phyloP scores from a whole-genome alignment of 805 yeast genomes.

The Limtongozyma cylindracea region DNA sequence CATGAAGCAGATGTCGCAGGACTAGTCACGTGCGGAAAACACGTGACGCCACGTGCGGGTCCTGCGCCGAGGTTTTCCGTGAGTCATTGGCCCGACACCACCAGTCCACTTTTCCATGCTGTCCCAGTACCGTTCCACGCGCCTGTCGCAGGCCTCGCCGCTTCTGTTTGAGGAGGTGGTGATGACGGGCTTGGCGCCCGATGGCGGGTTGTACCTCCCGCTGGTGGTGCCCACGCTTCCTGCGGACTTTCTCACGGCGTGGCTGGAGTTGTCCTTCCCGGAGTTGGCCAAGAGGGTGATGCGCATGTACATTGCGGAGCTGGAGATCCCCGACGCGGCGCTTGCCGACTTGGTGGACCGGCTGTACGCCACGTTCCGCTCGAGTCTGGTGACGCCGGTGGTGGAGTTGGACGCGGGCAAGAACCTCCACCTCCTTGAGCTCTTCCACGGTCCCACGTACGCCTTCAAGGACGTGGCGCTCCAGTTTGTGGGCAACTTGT shows the following conservation, averaged over 20 bases:
- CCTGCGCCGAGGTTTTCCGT: too few species aligned
- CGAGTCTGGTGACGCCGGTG: slow-evolving; percentile 74
- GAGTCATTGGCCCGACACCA: background rate
- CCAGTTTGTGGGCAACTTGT: slow-evolving; percentile 91
- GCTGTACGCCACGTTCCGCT: slow-evolving; percentile 81
- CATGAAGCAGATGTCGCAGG: too few species aligned
- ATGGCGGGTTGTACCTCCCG: slow-evolving; percentile 91
- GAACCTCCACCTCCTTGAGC: slow-evolving; percentile 56
- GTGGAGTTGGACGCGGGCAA: slow-evolving; percentile 29
- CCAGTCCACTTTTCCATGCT: background rate
- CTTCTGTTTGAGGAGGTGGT: slow-evolving; percentile 61
- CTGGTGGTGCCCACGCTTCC: slow-evolving; percentile 49
- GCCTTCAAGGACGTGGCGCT: slow-evolving; percentile 98
- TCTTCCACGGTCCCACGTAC: slow-evolving; percentile 97
- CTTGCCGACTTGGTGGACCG: slow-evolving; percentile 31
- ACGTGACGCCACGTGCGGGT: too few species aligned
- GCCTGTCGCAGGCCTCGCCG: slow-evolving; percentile 23
- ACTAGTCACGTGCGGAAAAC: too few species aligned
- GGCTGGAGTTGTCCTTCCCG: slow-evolving; percentile 59
- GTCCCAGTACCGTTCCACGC: slow-evolving; percentile 44
- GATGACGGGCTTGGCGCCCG: slow-evolving; percentile 81
- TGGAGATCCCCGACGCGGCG: slow-evolving; percentile 53
- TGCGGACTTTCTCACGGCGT: slow-evolving; percentile 24
- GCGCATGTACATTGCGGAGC: slow-evolving; percentile 46
- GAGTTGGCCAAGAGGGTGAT: slow-evolving; percentile 74